A percentile compares a stretch with the other conserved stretches of the same genome.
phyloP scores from a whole-genome alignment of 495 filamentous ascomycete species.

The Aspergillus ostianus region DNA sequence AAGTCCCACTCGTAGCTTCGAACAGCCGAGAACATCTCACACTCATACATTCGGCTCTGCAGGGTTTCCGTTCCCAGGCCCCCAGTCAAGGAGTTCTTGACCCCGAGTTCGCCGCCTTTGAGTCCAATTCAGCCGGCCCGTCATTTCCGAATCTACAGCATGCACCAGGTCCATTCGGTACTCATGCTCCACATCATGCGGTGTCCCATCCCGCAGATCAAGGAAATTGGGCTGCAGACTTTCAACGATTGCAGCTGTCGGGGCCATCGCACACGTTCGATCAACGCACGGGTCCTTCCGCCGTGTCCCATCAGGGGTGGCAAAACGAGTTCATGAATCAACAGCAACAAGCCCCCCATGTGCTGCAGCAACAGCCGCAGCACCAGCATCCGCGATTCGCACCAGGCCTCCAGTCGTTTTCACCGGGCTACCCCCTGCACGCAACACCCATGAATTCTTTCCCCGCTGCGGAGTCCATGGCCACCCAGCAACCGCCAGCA shows the following conservation, averaged over 20 bases:
- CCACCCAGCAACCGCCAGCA: conserved; percentile 18
- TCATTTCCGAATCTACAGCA: conserved; percentile 34
- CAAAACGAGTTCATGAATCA: conserved; percentile 54
- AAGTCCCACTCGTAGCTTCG: conserved; percentile 3
- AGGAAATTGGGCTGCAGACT: conserved; percentile 49
- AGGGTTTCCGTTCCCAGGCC: conserved; percentile 65
- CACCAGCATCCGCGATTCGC: conserved; percentile 26
- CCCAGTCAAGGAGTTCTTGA: conserved; percentile 57
- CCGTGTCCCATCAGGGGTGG: conserved; percentile 44
- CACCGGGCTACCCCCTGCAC: conserved; percentile 27
- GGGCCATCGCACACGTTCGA: conserved; percentile 32
- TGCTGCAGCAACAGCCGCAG: conserved; percentile 20
- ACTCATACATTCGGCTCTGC: conserved; percentile 19
- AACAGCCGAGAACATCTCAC: not conserved
- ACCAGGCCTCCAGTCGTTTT: conserved; percentile 35
- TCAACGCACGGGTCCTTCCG: conserved; percentile 32
- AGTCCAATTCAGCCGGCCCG: conserved; percentile 46
- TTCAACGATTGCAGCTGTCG: conserved; percentile 47
- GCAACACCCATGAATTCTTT: conserved; percentile 24
- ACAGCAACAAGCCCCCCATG: conserved; percentile 28
- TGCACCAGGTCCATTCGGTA: conserved; percentile 23
- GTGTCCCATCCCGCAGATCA: conserved; percentile 16
- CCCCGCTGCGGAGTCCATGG: conserved; percentile 17
- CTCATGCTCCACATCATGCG: conserved; percentile 21
- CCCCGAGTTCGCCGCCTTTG: conserved; percentile 70